phyloP scores from a whole-genome alignment of 306 rosid genomes.

The Begonia fuchsioides region DNA sequence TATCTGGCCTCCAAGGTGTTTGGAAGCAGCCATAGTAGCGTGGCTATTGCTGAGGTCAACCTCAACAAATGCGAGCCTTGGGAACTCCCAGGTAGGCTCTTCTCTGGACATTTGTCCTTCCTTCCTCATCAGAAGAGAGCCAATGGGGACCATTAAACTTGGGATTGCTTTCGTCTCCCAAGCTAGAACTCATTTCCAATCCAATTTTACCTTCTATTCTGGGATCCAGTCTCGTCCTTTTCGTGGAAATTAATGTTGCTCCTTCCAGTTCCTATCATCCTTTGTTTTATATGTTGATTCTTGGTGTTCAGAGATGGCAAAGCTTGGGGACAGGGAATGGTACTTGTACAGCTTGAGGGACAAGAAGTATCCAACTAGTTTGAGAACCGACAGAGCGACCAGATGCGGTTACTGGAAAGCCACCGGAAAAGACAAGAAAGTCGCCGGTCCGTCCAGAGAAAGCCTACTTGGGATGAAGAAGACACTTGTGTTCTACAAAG shows the following conservation, averaged over 20 bases:
- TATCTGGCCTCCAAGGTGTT: slow-evolving; percentile 52
- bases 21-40: slow-evolving; percentile 13
- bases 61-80: slow-evolving; percentile 74
- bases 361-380: slow-evolving; percentile 7
- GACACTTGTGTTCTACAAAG: slow-evolving; percentile 6
- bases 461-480: slow-evolving; percentile 8
- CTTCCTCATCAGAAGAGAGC: too few species aligned
- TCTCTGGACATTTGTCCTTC: too few species aligned
- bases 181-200: too few species aligned
- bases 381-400: slow-evolving; percentile 9
- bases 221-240: too few species aligned
- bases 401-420: slow-evolving; percentile 12
- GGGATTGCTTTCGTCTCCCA: too few species aligned
- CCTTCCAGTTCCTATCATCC: background rate
- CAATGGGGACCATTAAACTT: background rate
- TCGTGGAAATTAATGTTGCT: too few species aligned
- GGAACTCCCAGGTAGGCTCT: slow-evolving; percentile 59
- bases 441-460: background rate
- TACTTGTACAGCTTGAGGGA: slow-evolving; percentile 9
- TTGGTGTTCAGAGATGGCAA: slow-evolving; percentile 4
- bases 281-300: background rate
- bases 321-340: slow-evolving; percentile 10
- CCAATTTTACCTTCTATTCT: too few species aligned
- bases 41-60: slow-evolving; percentile 53
- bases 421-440: slow-evolving; percentile 11